Percentiles rank a stretch among this genome's conserved stretches.
Conservation (phyloP, 345 rosid genomes). For the Lenwebbia sp. region DNA sequence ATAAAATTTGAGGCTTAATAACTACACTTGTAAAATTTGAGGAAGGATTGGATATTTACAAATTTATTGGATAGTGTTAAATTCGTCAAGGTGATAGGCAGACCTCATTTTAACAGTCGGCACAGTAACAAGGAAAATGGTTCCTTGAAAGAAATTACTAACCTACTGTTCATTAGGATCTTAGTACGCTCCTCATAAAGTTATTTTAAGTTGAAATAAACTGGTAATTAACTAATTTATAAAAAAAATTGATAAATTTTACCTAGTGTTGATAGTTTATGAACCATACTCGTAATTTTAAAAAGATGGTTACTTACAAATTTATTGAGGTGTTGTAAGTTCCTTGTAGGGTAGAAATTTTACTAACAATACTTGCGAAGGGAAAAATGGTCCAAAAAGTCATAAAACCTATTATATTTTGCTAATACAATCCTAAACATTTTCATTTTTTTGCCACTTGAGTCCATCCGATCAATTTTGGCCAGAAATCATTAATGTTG, state of each 20-base stretch:
- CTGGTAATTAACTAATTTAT: not conserved
- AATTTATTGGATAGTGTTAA: not conserved
- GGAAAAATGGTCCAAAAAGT: no score
- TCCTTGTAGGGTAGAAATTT: not conserved
- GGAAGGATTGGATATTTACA: not conserved
- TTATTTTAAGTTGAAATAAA: not conserved
- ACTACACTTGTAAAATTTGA: not conserved
- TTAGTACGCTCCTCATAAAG: not conserved
- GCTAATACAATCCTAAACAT: no score
- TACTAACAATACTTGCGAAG: not conserved
- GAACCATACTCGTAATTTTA: no score
- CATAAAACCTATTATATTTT: no score
- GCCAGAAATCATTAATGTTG: no score
- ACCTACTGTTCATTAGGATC: not conserved
- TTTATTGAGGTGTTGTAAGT: not conserved
- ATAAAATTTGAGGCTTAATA: not conserved
- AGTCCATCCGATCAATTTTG: no score
- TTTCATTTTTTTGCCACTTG: no score
- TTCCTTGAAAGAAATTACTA: not conserved
- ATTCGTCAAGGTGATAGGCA: not conserved
- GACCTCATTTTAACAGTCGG: not conserved
- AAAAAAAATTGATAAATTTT: no score
- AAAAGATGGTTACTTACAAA: not conserved
- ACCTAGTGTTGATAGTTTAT: no score
- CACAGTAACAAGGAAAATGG: not conserved